Evolutionary conservation across 129 eudicot genomes (phyloP).

Genomic region (Tagetes patula): DNA sequence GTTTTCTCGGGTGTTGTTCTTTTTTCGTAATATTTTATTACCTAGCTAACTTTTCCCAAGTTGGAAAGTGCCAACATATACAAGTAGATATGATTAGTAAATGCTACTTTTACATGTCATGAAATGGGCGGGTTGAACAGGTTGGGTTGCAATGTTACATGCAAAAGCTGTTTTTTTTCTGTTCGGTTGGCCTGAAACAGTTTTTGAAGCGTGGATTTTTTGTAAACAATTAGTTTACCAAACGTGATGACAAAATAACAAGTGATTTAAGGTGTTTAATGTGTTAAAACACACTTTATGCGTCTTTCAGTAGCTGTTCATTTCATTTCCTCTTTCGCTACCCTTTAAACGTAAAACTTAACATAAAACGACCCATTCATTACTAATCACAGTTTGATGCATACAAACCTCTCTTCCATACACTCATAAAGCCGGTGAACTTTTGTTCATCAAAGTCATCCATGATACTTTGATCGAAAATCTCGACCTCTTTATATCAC

Average conservation of each 20-base stretch:
- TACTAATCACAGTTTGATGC: not conserved
- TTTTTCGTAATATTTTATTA: not conserved
- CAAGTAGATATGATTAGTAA: not conserved
- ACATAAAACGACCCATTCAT: not conserved
- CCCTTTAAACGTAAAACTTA: not conserved
- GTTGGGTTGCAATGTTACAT: not conserved
- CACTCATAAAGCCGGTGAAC: not conserved
- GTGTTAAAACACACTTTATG: not conserved
- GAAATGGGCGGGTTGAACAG: not conserved
- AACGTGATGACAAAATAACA: not conserved
- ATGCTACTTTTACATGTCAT: not conserved
- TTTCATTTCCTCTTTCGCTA: not conserved
- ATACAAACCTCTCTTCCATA: not conserved
- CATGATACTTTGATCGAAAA: slow-evolving; percentile 18
- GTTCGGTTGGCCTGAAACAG: not conserved
- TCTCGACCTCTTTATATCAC: not conserved
- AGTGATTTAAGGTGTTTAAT: not conserved
- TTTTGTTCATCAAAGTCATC: not conserved
- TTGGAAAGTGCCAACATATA: not conserved
- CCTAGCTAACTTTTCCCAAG: not conserved
- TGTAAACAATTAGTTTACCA: not conserved
- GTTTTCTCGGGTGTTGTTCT: not conserved
- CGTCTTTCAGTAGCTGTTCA: not conserved
- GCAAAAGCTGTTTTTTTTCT: not conserved
- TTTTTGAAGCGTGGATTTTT: not conserved